Conservation (phyloP, 1,284 basidiomycete species). For the Ustilago cynodontis region DNA sequence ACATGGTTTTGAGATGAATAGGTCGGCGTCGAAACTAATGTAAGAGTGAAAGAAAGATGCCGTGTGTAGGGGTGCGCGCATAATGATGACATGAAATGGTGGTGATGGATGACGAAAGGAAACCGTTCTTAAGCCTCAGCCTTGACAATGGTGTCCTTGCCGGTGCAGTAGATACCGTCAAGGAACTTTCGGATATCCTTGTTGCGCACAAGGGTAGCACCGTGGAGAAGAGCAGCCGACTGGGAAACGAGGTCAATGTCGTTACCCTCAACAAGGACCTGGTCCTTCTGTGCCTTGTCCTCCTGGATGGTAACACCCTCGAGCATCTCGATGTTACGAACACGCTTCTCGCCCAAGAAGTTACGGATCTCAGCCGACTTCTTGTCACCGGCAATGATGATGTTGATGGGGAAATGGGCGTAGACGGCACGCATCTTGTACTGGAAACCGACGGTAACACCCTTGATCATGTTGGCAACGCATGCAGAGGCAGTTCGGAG, state of each 20-base stretch:
- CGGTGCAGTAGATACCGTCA: constrained; percentile 86
- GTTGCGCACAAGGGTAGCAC: constrained; percentile 67
- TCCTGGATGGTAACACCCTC: constrained; percentile 87
- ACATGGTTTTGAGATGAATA: constrained; percentile 7
- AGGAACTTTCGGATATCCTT: constrained; percentile 74
- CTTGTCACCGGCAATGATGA: constrained; percentile 89
- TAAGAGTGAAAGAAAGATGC: constrained; percentile 24
- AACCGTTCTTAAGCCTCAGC: constrained; percentile 74
- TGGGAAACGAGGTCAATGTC: constrained; percentile 72
- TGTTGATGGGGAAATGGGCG: constrained; percentile 99
- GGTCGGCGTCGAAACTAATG: constrained; percentile 26
- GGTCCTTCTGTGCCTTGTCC: constrained; percentile 94
- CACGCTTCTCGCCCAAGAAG: constrained; percentile 93
- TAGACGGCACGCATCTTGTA: constrained; percentile 94
- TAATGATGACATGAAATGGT: constrained; percentile 8
- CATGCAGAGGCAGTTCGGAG: constrained; percentile 93
- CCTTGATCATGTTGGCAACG: constrained; percentile 95
- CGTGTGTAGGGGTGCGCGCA: constrained; percentile 2
- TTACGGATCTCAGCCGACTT: constrained; percentile 92
- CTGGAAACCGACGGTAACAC: constrained; percentile 90
- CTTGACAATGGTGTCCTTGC: constrained; percentile 75
- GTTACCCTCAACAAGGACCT: constrained; percentile 72
- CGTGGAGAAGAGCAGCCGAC: constrained; percentile 69
- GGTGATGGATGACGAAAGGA: constrained; percentile 4
- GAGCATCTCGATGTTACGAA: constrained; percentile 92